These are phyloP conservation scores for Amanita rimosa DNA, from an alignment of 768 basidiomycete genomes.

Conservation along the genomic window DNA sequence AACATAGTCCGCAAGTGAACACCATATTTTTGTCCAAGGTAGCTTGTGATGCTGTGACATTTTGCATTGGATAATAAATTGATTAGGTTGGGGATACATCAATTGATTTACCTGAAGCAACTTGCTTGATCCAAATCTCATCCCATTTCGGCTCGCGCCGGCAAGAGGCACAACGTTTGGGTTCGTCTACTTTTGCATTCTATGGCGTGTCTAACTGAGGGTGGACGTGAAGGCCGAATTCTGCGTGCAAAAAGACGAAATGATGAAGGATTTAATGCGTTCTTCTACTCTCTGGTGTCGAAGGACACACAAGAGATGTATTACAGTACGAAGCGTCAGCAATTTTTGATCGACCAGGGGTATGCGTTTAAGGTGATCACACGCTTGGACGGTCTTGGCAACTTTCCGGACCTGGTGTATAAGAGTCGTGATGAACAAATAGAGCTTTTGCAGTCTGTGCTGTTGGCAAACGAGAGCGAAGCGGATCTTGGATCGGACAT, in stretches of 20 bases:
- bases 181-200: slow-evolving; percentile 26
- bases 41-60: neutral
- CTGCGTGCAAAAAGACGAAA: slow-evolving; percentile 94
- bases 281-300: slow-evolving; percentile 98
- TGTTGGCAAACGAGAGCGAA: slow-evolving; percentile 83
- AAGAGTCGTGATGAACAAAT: slow-evolving; percentile 88
- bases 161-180: slow-evolving; percentile 94
- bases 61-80: neutral
- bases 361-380: slow-evolving; percentile 99
- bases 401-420: slow-evolving; percentile 83
- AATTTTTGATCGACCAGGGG: slow-evolving; percentile 97
- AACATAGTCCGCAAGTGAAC: slow-evolving; percentile 90
- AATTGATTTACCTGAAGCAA: slow-evolving; percentile 97
- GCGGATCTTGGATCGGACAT: slow-evolving; percentile 84
- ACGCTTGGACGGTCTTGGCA: slow-evolving; percentile 85
- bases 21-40: slow-evolving; percentile 98
- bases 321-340: slow-evolving; percentile 97
- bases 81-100: slow-evolving; percentile 91
- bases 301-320: slow-evolving; percentile 99
- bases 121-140: slow-evolving; percentile 98
- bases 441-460: slow-evolving; percentile 87
- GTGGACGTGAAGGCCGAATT: slow-evolving; percentile 61
- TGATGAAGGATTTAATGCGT: slow-evolving; percentile 99
- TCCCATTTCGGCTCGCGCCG: slow-evolving; percentile 97
- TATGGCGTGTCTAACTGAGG: slow-evolving; percentile 5